Percentiles rank a stretch among this genome's conserved stretches.
phyloP scores from a whole-genome alignment of 371 early-diverging fungal species.

The Cokeromyces recurvatus region DNA sequence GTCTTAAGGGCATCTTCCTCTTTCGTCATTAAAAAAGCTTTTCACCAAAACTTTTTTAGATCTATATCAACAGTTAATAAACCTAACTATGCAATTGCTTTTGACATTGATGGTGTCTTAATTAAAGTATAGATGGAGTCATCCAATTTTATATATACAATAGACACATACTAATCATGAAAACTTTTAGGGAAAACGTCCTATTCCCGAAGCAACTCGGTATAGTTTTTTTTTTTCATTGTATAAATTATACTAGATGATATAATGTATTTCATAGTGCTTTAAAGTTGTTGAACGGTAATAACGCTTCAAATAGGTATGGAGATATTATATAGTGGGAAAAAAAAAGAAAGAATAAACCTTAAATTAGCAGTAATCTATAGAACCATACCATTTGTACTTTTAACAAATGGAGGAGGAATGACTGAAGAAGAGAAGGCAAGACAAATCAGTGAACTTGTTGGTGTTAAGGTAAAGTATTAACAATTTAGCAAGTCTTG shows the following conservation, averaged over 20 bases:
- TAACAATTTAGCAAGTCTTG: no score
- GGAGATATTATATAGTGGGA: background rate
- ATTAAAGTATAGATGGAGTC: conserved; percentile 67
- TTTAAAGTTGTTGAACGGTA: conserved; percentile 52
- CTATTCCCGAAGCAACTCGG: conserved; percentile 36
- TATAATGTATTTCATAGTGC: no score
- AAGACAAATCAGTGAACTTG: conserved; percentile 53
- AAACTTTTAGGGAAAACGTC: conserved; percentile 27
- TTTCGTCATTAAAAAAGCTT: no score
- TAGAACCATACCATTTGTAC: conserved; percentile 67
- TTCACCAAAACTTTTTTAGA: no score
- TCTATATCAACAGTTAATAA: conserved; percentile 12
- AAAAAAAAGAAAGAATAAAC: background rate
- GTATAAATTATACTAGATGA: no score
- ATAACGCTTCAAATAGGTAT: conserved; percentile 47
- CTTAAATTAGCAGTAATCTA: no score
- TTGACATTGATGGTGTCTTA: conserved; percentile 81
- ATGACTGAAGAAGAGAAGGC: conserved; percentile 75
- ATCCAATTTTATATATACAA: no score
- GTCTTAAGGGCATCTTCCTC: no score
- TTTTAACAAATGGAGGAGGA: conserved; percentile 90
- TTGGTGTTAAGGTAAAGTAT: conserved; percentile 54
- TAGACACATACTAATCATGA: background rate
- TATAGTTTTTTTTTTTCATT: conserved; percentile 4
- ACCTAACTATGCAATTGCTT: conserved; percentile 60